Conservation (phyloP, 108 stramenopile genomes). For the Cyclotella sp. region DNA sequence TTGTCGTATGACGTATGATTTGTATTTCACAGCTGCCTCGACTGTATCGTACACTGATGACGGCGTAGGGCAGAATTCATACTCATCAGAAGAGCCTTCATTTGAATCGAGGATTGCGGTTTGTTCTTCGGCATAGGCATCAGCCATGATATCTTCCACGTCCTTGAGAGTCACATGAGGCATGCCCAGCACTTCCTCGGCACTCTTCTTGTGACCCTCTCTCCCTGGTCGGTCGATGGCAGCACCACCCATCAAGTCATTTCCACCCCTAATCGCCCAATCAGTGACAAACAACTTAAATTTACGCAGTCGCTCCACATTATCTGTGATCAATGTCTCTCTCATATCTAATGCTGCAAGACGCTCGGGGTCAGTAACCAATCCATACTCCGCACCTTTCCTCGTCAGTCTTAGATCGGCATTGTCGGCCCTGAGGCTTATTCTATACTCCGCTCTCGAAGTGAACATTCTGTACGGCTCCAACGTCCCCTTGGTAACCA, state of each 20-base stretch:
- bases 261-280: constrained; percentile 82
- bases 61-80: constrained; percentile 51
- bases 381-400: constrained; percentile 90
- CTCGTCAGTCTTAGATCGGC: constrained; percentile 95
- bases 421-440: constrained; percentile 93
- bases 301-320: constrained; percentile 58
- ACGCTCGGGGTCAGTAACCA: constrained; percentile 86
- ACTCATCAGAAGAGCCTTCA: constrained; percentile 21
- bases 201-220: constrained; percentile 83
- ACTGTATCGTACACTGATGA: constrained; percentile 90
- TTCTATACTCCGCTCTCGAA: constrained; percentile 94
- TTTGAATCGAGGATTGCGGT: neutral
- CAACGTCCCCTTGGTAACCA: constrained; percentile 92
- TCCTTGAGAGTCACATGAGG: constrained; percentile 83
- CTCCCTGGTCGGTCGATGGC: constrained; percentile 59
- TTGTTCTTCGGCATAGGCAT: constrained; percentile 52
- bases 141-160: constrained; percentile 82
- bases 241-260: constrained; percentile 80
- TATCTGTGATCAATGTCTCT: constrained; percentile 74
- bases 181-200: constrained; percentile 88
- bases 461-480: constrained; percentile 99
- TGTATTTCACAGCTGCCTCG: constrained; percentile 93
- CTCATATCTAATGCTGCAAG: constrained; percentile 79
- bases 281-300: constrained; percentile 83
- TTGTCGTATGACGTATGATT: constrained; percentile 85